Evolutionary conservation across 2,329 filamentous ascomycete genomes (phyloP), one percentile per base, ranked within the genome.

Genomic region (Aspergillus aculeatus): DNA sequence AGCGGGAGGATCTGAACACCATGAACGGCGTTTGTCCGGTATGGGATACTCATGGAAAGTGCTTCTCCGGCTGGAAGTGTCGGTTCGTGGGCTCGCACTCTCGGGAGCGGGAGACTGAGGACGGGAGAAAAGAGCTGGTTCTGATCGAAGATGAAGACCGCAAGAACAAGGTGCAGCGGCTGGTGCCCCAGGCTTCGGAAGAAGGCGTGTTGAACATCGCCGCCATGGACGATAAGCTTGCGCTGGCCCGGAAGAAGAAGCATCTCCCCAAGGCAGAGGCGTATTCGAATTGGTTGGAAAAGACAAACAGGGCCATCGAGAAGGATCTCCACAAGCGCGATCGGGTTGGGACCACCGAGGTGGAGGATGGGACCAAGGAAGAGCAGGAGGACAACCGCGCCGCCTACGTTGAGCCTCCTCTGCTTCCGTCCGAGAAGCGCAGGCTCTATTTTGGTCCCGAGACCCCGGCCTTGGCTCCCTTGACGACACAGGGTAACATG

Each of bases 401-500:
- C 7, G 83, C 84, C 60, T 98, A 89, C 72, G 83, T 86, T n/a
- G 93, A 98, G 61, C 88, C 92, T 24, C 94, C 94, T 0, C 88
- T 97, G 71, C 86, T 89, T 70, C 88, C 95, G 1, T 97, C 94
- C 0, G 95, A 99, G 79, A 99, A 99, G 81, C 86, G 95, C 59
- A 87, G 88, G 54, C 82, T 99, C 58, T 98, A 99, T 78, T 98
- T 98, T 75, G 93, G 93, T 5, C 86, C 89, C 1, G 94, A 98
- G 74, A 99, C 95, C 1, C 95, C 95, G 0, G 86, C 93, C 11
- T 81, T 99, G n/a, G 95, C 95, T 4, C 95, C 95, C 38, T 83
- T 99, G 52, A 99, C 95, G 1, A 99, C 95, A 0, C 95, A 98
- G 77, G 95, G 95, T 50, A 99, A 99, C 70, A 82, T 98, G 51